These are phyloP conservation scores for Pseudomassariella vexata DNA, from an alignment of 2,329 filamentous ascomycete species.

Conservation along the genomic window DNA sequence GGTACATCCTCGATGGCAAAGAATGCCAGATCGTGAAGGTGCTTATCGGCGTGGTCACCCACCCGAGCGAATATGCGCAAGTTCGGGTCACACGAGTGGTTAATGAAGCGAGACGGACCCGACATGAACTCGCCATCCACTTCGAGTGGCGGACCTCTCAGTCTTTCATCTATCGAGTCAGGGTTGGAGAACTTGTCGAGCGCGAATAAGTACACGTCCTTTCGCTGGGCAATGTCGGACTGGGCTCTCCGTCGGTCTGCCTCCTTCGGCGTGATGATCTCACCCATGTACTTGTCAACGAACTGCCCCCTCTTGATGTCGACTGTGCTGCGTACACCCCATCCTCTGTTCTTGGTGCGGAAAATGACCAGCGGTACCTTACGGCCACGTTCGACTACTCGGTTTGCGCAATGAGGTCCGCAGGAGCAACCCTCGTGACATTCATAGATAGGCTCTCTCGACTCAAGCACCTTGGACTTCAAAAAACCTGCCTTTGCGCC, in stretches of 20 bases:
- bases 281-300: constrained; percentile 73
- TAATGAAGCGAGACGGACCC: constrained; percentile 75
- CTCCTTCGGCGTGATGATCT: constrained; percentile 59
- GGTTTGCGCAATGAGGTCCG: constrained; percentile 59
- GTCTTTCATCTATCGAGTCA: constrained; percentile 47
- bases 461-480: constrained; percentile 44
- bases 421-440: constrained; percentile 71
- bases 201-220: constrained; percentile 73
- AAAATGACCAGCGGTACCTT: constrained; percentile 71
- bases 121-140: constrained; percentile 72
- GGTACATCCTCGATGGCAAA: constrained; percentile 65
- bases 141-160: constrained; percentile 51
- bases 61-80: constrained; percentile 74
- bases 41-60: constrained; percentile 68
- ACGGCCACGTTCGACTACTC: constrained; percentile 70
- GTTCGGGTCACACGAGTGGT: constrained; percentile 77
- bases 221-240: constrained; percentile 51
- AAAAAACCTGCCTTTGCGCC: constrained; percentile 48
- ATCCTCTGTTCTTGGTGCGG: constrained; percentile 65
- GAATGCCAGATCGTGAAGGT: constrained; percentile 70
- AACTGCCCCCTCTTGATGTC: constrained; percentile 68
- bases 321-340: constrained; percentile 65
- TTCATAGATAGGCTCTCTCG: constrained; percentile 66
- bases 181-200: constrained; percentile 73
- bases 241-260: constrained; percentile 58